Percentiles rank a stretch among this genome's conserved stretches.
These are phyloP conservation scores for Coelastrella sp. DNA, from an alignment of 139 green algal species.

Conservation along the genomic window DNA sequence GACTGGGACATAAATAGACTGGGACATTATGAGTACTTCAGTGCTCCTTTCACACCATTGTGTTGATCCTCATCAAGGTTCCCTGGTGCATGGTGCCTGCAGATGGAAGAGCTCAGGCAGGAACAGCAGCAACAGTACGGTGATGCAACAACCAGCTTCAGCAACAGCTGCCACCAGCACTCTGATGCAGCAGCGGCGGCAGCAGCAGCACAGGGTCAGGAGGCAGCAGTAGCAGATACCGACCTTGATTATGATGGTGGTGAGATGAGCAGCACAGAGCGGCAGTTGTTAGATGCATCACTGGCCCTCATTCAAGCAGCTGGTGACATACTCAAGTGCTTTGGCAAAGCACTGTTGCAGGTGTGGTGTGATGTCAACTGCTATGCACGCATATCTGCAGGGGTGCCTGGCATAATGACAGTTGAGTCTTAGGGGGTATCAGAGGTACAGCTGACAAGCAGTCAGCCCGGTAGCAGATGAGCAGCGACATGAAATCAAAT, in stretches of 20 bases:
- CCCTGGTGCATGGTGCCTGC: no score
- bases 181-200: background rate
- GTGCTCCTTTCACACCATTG: background rate
- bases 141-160: background rate
- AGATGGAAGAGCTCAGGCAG: slow-evolving; percentile 30
- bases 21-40: background rate
- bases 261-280: background rate
- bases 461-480: background rate
- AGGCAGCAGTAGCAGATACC: background rate
- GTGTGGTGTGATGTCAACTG: background rate
- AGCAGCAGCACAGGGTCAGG: background rate
- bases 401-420: no score
- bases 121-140: slow-evolving; percentile 2
- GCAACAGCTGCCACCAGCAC: slow-evolving; percentile 1
- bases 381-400: background rate
- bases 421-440: no score
- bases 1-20: background rate
- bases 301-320: slow-evolving; percentile 16
- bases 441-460: background rate
- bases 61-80: background rate
- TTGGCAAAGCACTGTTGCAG: slow-evolving; percentile 37
- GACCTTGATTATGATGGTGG: slow-evolving; percentile 38
- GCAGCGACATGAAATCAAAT: no score
- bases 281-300: background rate
- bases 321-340: background rate